phyloP scores from a whole-genome alignment of 306 rosid genomes.

The Rosa persica region DNA sequence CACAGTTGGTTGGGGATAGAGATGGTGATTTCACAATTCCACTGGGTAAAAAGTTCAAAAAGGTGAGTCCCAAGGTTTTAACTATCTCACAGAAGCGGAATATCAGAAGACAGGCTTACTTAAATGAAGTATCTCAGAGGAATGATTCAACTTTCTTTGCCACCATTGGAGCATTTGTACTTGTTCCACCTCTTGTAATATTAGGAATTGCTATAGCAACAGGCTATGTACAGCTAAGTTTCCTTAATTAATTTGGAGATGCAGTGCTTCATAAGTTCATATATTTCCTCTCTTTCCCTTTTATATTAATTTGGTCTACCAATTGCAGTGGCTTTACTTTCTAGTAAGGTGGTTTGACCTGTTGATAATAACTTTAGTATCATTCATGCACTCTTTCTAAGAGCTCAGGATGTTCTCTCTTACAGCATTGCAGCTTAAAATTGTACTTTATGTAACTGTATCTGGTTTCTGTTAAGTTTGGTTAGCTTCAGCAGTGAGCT shows the following conservation, averaged over 20 bases:
- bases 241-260: slow-evolving; percentile 8
- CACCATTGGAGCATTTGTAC: slow-evolving; percentile 83
- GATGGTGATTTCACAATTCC: slow-evolving; percentile 80
- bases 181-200: slow-evolving; percentile 89
- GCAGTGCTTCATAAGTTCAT: slow-evolving; percentile 1
- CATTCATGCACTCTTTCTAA: not conserved
- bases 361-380: not conserved
- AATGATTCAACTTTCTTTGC: slow-evolving; percentile 89
- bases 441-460: not conserved
- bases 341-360: not conserved
- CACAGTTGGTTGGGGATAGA: slow-evolving; percentile 58
- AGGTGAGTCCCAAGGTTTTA: slow-evolving; percentile 69
- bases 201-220: slow-evolving; percentile 82
- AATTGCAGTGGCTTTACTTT: not conserved
- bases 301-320: not conserved
- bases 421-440: not conserved
- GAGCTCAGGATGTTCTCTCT: not conserved
- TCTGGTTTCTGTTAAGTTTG: not conserved
- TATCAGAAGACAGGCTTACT: slow-evolving; percentile 78
- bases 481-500: not conserved
- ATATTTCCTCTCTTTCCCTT: not conserved
- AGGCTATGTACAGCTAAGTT: slow-evolving; percentile 75
- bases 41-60: slow-evolving; percentile 74
- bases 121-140: slow-evolving; percentile 81
- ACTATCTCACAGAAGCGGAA: slow-evolving; percentile 89